Evolutionary conservation across 352 stramenopile genomes (phyloP), one percentile per base, ranked within the genome.

Genomic region (Pythium scleroteichum): DNA sequence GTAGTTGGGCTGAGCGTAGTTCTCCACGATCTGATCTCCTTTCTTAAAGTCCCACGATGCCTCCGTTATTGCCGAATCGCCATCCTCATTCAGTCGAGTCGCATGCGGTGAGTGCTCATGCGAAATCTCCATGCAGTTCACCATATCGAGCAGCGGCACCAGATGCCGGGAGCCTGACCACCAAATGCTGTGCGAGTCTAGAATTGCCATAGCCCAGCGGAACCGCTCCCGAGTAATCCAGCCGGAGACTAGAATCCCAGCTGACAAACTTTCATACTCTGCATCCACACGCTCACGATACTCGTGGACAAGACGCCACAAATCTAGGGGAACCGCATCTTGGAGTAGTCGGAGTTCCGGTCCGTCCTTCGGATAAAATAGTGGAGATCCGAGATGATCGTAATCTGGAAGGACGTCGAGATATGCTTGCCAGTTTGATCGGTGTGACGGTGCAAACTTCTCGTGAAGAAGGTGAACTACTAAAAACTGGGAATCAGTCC

Each of bases 1-100:
- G 74, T 97, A 87, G 72, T 98, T 98, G 19, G 92, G 76, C 71
- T 98, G 92, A 1, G 84, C 92, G 64, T 98, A 98, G 73, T 98
- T 95, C 63, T 98, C 93, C 27, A 98, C 87, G 39, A 98, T 66
- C 50, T 97, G 73, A 16, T 92, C 72, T 8, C 80, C 85, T 16
- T 44, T 27, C 16, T 56, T 49, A 27, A 97, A 96, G 1, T 46
- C 49, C 81, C 73, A 90, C 0, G 82, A 87, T 24, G 89, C 76
- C 13, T 71, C 63, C 1, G 93, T 98, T 40, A 90, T 62, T 8
- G 93, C 93, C 4, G 71, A 66, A 4, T 68, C 57, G 14, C 51
- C 57, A 5, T 24, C 47, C 9, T 19, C 47, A 13, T 67, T 56
- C 13, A 90, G 53, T 0, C 41, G 63, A 0, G 84, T 94, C 9